Evolutionary conservation across 129 eudicot genomes (phyloP).

Genomic region (Ambrosia trifida): DNA sequence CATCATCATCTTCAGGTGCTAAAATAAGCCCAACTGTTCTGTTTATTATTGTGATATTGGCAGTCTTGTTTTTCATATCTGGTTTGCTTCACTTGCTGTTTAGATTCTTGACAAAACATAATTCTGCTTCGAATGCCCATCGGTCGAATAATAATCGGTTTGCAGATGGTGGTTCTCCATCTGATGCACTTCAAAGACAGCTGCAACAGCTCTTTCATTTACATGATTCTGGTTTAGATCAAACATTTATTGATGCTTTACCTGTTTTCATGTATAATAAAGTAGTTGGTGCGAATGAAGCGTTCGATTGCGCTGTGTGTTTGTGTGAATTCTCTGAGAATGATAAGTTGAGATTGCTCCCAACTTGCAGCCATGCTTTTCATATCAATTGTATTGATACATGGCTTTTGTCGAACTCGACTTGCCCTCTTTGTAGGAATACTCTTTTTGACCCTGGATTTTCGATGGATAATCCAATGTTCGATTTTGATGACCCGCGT

Average conservation of each 20-base stretch:
- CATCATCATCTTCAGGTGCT: conserved; percentile 58
- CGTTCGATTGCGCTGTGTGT: conserved; percentile 91
- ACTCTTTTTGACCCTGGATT: conserved; percentile 70
- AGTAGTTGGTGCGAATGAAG: conserved; percentile 77
- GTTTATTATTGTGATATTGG: conserved; percentile 74
- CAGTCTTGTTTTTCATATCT: conserved; percentile 87
- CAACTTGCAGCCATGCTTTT: conserved; percentile 90
- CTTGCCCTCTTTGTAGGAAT: conserved; percentile 85
- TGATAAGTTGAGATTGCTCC: conserved; percentile 81
- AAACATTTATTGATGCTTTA: conserved; percentile 81
- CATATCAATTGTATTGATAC: conserved; percentile 83
- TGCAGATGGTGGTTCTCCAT: conserved; percentile 56
- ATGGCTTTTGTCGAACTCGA: conserved; percentile 82
- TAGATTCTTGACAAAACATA: conserved; percentile 66
- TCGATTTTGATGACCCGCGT: conserved; percentile 62
- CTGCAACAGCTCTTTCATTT: conserved; percentile 78
- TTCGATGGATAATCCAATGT: conserved; percentile 68
- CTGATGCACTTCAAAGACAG: conserved; percentile 83
- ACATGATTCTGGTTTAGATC: conserved; percentile 89
- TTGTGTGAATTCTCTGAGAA: conserved; percentile 73
- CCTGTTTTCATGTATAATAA: conserved; percentile 81
- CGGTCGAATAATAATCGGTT: conserved; percentile 41
- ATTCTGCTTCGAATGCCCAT: conserved; percentile 46
- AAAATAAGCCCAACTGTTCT: conserved; percentile 81
- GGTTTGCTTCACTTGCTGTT: conserved; percentile 85